Base-by-base conservation (phyloP, 2,329 filamentous ascomycete species). In the Colletotrichum limetticola region DNA sequence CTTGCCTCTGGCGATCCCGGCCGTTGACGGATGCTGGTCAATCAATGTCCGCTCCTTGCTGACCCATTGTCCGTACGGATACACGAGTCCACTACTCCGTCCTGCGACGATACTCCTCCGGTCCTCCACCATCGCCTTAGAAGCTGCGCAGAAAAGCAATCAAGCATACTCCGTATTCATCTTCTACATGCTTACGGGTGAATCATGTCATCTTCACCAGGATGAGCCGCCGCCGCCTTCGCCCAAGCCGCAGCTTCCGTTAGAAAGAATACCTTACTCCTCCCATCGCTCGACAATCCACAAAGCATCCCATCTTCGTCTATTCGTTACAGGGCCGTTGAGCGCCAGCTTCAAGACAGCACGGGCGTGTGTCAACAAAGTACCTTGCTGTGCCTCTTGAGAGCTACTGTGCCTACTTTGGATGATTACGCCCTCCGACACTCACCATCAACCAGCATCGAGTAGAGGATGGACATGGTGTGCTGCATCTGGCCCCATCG, bases 401-500 rank as follows among this genome's bases (percentile, higher is more conserved):
- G 16, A 59, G 66, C 58, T 63, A 55, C 30, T 30, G 24, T 28
- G 16, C n/a, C n/a, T 55, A 55, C 28, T 57, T 49, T 59, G 28
- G 56, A 61, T 37, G 52, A 53, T 49, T 59, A 70, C 59, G 42
- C 46, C 66, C 24, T 70, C 60, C 57, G 46, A 60, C 55, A 49
- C 37, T 61, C 67, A 70, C 71, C 56, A 71, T 35, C 66, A 57
- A 70, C 42, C 42, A 65, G 57, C 61, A 57, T 59, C 58, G 62
- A 66, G 62, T 59, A 30, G 59, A 42, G 57, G 49, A 9, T 16
- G 16, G 42, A 52, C 62, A 59, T 60, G 57, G 68, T 56, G 56
- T 28, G 56, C 65, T 72, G 71, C 68, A 72, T 46, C 68, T 72
- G 68, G 53, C 71, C 63, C 58, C 68, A 71, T 74, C 72, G 26